Evolutionary conservation across 768 basidiomycete genomes (phyloP), one percentile per base, ranked within the genome.

Genomic region (Cyathus striatus): DNA sequence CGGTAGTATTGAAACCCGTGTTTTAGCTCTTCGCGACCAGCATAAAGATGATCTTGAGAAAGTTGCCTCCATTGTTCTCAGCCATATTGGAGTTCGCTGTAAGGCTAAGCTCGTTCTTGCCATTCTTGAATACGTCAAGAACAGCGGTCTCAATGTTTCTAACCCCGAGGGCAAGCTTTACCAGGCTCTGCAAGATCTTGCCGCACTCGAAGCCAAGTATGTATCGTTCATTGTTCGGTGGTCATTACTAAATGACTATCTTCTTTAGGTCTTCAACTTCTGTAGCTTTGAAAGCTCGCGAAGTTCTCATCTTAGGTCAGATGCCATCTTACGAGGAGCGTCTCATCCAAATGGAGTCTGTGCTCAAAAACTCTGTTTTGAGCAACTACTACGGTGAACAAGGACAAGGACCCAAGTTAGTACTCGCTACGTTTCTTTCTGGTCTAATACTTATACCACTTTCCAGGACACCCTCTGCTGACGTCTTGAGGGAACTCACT

Each of bases 271-370:
- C 91, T 5, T 95, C 94, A n/a, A 89, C 82, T 23, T 73, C 84
- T 43, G 94, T 98, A 25, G 78, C 94, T 2, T 66, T 99, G 49
- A 97, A 95, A 65, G 96, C 96, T 32, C 88, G 96, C 36, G 96
- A 99, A 69, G 96, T 96, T 5, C 76, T 98, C 37, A 98, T 99
- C 56, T 76, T 91, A 23, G 90, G 90, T 37, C 91, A 95, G 61
- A 87, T 99, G 79, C 96, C 96, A 4, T 95, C 93, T 12, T 95
- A 90, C 58, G 93, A 97, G 56, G 96, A 98, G 62, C 86, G 96
- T 45, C 72, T 84, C 32, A 70, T 80, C 21, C 96, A 99, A 63
- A 95, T 99, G 89, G 94, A 96, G 68, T 73, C 83, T 21, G 86
- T 99, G 41, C 76, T 99, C 38, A 91, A 87, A 64, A 77, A 84